These are phyloP conservation scores for Leccinum fallax DNA, from an alignment of 1,284 basidiomycete species.

Conservation along the genomic window DNA sequence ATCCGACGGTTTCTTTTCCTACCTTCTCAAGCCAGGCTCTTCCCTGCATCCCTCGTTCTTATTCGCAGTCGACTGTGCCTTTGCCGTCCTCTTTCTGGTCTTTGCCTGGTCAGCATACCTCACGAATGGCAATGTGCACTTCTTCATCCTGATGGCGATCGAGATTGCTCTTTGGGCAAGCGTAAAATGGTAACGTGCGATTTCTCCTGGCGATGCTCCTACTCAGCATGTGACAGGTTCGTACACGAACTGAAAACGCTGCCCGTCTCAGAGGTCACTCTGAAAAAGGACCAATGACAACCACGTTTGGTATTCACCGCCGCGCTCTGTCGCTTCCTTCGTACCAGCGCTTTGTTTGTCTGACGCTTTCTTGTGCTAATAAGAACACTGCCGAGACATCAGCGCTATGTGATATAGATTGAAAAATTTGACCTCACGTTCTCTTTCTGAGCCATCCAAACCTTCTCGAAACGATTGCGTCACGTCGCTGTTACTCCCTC, in stretches of 20 bases:
- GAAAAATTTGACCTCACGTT: slow-evolving; percentile 54
- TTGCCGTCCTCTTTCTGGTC: slow-evolving; percentile 58
- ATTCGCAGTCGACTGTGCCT: slow-evolving; percentile 61
- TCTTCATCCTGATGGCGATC: slow-evolving; percentile 63
- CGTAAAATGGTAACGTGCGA: slow-evolving; percentile 66
- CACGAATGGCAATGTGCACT: slow-evolving; percentile 63
- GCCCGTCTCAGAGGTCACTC: slow-evolving; percentile 20
- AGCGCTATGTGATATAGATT: background rate
- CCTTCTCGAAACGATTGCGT: slow-evolving; percentile 85
- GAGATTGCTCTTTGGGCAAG: slow-evolving; percentile 72
- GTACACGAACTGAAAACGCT: slow-evolving; percentile 50
- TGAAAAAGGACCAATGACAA: slow-evolving; percentile 32
- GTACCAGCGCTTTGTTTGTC: slow-evolving; percentile 80
- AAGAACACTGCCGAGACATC: slow-evolving; percentile 64
- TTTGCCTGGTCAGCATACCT: slow-evolving; percentile 56
- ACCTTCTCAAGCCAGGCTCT: slow-evolving; percentile 70
- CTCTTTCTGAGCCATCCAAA: slow-evolving; percentile 84
- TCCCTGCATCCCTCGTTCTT: slow-evolving; percentile 72
- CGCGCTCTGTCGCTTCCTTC: slow-evolving; percentile 64
- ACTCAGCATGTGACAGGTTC: slow-evolving; percentile 44
- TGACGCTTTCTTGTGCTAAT: slow-evolving; percentile 80
- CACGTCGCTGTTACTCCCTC: slow-evolving; percentile 53
- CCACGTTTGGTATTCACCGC: slow-evolving; percentile 38
- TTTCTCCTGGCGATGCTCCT: background rate
- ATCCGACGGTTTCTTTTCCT: slow-evolving; percentile 43